Evolutionary conservation across 2,329 filamentous ascomycete species (phyloP).

Genomic region (Apiospora koreana): DNA sequence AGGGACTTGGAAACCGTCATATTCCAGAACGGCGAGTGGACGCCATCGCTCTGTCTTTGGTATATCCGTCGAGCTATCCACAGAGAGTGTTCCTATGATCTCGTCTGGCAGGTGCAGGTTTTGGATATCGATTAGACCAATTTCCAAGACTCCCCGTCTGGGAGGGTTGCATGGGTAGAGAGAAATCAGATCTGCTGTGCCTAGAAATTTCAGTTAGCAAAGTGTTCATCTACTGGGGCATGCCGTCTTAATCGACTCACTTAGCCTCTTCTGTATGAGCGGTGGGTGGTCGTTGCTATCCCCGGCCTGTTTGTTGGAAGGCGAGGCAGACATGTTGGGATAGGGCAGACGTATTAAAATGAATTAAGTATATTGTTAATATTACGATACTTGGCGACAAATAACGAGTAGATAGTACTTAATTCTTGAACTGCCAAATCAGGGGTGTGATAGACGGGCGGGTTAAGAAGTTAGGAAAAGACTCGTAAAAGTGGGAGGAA

Average conservation of each 20-base stretch:
- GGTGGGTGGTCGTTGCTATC: neutral
- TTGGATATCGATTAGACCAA: neutral
- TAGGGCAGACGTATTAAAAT: neutral
- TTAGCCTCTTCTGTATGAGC: neutral
- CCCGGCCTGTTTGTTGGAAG: neutral
- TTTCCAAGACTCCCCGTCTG: neutral
- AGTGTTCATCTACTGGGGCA: neutral
- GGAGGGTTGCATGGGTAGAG: neutral
- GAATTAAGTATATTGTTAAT: neutral
- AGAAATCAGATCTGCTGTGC: too few relatives aligned
- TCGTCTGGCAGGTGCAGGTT: neutral
- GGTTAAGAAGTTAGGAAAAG: neutral
- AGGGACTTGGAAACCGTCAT: neutral
- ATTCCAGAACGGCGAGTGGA: neutral
- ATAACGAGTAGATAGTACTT: neutral
- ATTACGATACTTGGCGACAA: neutral
- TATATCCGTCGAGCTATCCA: neutral
- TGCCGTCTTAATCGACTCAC: neutral
- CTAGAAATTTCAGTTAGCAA: neutral
- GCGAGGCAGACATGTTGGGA: neutral
- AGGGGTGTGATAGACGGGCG: neutral
- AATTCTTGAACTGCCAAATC: neutral
- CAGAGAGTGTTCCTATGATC: neutral
- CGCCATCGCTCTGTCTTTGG: neutral
- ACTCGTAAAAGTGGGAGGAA: neutral